These are phyloP conservation scores for Pestalotiopsis sp. DNA, from an alignment of 2,329 filamentous ascomycete species.

Conservation along the genomic window DNA sequence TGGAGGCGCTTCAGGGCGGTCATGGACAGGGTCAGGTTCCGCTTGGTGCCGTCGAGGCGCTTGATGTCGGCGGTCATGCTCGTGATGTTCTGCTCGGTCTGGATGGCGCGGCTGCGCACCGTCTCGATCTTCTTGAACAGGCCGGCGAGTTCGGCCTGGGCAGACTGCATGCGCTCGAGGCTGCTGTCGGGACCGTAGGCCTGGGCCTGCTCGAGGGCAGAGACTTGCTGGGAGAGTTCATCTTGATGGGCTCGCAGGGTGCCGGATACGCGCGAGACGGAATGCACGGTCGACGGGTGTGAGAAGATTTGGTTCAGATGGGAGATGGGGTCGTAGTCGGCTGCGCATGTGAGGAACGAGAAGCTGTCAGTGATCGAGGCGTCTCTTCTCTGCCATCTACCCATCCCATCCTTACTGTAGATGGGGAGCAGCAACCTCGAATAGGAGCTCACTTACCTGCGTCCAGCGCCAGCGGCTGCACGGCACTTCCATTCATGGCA, in stretches of 20 bases:
- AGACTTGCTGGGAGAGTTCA: constrained; percentile 80
- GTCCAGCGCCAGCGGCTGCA: constrained; percentile 42
- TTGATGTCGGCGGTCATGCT: constrained; percentile 99
- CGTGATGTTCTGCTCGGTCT: constrained; percentile 94
- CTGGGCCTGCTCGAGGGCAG: constrained; percentile 73
- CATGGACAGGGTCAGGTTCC: constrained; percentile 96
- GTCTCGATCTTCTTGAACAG: constrained; percentile 95
- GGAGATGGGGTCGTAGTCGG: constrained; percentile 87
- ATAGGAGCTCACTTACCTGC: constrained; percentile 44
- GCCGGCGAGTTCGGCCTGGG: constrained; percentile 84
- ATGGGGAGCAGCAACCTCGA: background rate
- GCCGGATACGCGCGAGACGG: constrained; percentile 73
- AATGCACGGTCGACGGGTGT: constrained; percentile 81
- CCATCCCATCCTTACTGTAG: constrained; percentile 23
- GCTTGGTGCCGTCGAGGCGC: constrained; percentile 92
- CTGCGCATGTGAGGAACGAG: constrained; percentile 30
- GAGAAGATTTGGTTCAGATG: constrained; percentile 94
- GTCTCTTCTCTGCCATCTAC: constrained; percentile 25
- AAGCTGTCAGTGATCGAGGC: constrained; percentile 12
- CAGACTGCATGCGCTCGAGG: constrained; percentile 87
- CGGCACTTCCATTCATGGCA: constrained; percentile 42
- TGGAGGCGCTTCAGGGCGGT: constrained; percentile 94
- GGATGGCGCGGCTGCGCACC: constrained; percentile 83
- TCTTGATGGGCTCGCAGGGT: constrained; percentile 76
- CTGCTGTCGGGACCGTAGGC: constrained; percentile 85